Evolutionary conservation across 345 rosid species (phyloP), one percentile per base, ranked within the genome.

Genomic region (Erysimum cheiranthoides): DNA sequence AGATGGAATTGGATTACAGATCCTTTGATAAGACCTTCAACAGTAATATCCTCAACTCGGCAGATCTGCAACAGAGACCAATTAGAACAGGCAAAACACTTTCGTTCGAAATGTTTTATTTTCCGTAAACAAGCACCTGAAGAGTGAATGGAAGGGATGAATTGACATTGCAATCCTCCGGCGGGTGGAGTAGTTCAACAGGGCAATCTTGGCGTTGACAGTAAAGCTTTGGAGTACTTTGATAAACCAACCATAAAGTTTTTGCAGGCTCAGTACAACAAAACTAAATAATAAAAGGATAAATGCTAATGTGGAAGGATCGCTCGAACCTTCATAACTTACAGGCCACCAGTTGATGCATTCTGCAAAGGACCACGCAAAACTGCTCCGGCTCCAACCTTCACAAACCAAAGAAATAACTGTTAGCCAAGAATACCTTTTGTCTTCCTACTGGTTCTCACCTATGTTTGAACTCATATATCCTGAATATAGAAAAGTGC

Each of bases 1-100:
- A 94, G 86, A 76, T 93, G 98, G 80, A 96, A 96, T 78, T 96
- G 98, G 62, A 96, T 80, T 64, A 96, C 90, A 71, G 99, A 96
- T 79, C 99, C 99, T 86, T 93, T 83, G 61, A 93, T 79, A 45
- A 84, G 87, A 77, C 99, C 99, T 79, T 86, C 91, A 21, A 96
- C 89, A 75, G 85, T 68, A 51, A 96, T 86, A 83, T 96, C 98
- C 74, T 96, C 99, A 78, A 96, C 99, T 64, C 98, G 92, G 79
- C 99, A 96, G 35, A 96, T 89, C 99, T 95, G 83, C 69, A 77
- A 73, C 50, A 54, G 43, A 83, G 66, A 47, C 60, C 11, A 46
- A 8, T 73, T 73, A 49, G 54, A 34, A 34, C 31, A 34, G 31
- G 32, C 0, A 30, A 30, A 51, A 43, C 52, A 62, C 5, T 59